phyloP scores from a whole-genome alignment of 2,329 filamentous ascomycete species.

The Stachybotrys chartarum region DNA sequence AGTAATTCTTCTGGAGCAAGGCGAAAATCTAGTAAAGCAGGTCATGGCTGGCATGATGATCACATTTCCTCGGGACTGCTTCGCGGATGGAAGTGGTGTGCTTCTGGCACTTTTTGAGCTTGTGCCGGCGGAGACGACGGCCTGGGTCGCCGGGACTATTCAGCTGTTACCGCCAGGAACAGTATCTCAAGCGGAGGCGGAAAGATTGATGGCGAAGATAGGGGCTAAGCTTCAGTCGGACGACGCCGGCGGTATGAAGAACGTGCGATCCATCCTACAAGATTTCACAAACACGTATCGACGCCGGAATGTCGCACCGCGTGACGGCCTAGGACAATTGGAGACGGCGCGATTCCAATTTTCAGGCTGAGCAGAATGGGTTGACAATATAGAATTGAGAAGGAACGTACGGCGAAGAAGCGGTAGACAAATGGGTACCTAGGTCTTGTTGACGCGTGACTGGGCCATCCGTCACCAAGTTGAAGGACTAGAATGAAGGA shows the following conservation, averaged over 20 bases:
- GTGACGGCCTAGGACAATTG: conserved; percentile 81
- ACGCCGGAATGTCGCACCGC: conserved; percentile 86
- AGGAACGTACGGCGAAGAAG: too few relatives aligned
- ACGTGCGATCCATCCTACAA: conserved; percentile 79
- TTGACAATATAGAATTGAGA: background rate
- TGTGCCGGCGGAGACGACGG: conserved; percentile 68
- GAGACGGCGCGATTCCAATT: conserved; percentile 88
- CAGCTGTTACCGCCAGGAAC: conserved; percentile 76
- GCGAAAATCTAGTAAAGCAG: conserved; percentile 75
- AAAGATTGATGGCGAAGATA: conserved; percentile 74
- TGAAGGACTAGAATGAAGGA: background rate
- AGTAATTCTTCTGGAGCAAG: conserved; percentile 60
- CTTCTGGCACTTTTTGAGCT: conserved; percentile 84
- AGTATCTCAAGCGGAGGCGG: conserved; percentile 71
- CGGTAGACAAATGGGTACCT: too few relatives aligned
- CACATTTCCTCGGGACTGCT: conserved; percentile 91
- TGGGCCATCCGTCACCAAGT: too few relatives aligned
- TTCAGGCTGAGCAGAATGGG: conserved; percentile 20
- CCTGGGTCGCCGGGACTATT: conserved; percentile 80
- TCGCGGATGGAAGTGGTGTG: conserved; percentile 90
- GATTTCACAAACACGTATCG: conserved; percentile 97
- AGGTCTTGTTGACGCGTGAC: too few relatives aligned
- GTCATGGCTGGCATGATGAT: conserved; percentile 99
- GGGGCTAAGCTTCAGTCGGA: conserved; percentile 66
- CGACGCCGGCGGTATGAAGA: conserved; percentile 54